Evolutionary conservation across 2,329 filamentous ascomycete species (phyloP).

Genomic region (Talaromyces marneffei): DNA sequence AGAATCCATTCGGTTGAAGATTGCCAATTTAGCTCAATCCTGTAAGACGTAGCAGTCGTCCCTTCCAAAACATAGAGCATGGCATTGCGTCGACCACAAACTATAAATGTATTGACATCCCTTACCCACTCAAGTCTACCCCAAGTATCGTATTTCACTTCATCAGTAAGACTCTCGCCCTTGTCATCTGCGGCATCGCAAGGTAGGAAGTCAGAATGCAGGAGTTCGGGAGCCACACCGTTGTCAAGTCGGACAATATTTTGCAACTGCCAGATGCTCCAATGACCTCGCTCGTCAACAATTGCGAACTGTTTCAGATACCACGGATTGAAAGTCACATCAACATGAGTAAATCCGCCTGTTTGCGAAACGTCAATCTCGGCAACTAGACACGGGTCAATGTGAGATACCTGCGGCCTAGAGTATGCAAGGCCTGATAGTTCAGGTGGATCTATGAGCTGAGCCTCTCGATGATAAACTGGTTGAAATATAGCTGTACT

Average conservation of each 20-base stretch:
- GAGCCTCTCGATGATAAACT: slow-evolving; percentile 28
- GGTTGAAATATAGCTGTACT: slow-evolving; percentile 47
- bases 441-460: slow-evolving; percentile 16
- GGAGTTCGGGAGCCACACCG: slow-evolving; percentile 19
- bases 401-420: slow-evolving; percentile 31
- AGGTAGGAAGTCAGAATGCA: slow-evolving; percentile 29
- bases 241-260: slow-evolving; percentile 28
- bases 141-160: slow-evolving; percentile 39
- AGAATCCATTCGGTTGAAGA: slow-evolving; percentile 49
- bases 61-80: slow-evolving; percentile 32
- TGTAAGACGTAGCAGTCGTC: slow-evolving; percentile 21
- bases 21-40: slow-evolving; percentile 33
- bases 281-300: slow-evolving; percentile 49
- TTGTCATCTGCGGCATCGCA: slow-evolving; percentile 18
- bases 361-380: slow-evolving; percentile 40
- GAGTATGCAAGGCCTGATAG: neutral
- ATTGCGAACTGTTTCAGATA: slow-evolving; percentile 53
- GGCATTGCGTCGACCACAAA: slow-evolving; percentile 46
- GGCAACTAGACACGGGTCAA: slow-evolving; percentile 45
- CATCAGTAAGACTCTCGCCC: slow-evolving; percentile 8
- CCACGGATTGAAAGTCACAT: slow-evolving; percentile 57
- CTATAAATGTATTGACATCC: slow-evolving; percentile 40
- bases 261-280: slow-evolving; percentile 47
- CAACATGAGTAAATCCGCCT: slow-evolving; percentile 45
- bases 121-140: slow-evolving; percentile 37